These are phyloP conservation scores for Pascua sp. DNA, from an alignment of 1,284 basidiomycete species.

Conservation along the genomic window DNA sequence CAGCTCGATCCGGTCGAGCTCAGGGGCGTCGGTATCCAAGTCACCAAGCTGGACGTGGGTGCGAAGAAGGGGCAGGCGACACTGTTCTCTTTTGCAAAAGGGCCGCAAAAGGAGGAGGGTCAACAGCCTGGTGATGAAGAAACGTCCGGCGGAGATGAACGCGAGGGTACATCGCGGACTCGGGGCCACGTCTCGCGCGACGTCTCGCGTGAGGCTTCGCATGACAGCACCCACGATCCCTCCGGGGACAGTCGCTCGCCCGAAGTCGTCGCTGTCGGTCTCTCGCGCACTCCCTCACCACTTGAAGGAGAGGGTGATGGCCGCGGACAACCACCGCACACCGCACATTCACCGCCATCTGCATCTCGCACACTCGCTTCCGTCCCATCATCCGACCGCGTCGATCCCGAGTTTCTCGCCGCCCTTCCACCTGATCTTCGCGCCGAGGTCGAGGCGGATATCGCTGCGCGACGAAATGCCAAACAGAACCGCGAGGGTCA, in stretches of 20 bases:
- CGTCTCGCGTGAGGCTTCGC: background rate
- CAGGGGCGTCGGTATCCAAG: constrained; percentile 87
- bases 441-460: constrained; percentile 30
- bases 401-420: constrained; percentile 43
- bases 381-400: constrained; percentile 24
- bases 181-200: too few species aligned
- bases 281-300: too few species aligned
- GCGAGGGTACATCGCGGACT: too few species aligned
- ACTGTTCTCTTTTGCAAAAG: constrained; percentile 26
- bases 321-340: too few species aligned
- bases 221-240: background rate
- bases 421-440: constrained; percentile 34
- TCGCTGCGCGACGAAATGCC: constrained; percentile 11
- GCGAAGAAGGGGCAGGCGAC: constrained; percentile 23
- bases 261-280: too few species aligned
- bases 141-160: background rate
- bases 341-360: background rate
- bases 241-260: too few species aligned
- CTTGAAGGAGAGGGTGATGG: background rate
- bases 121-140: background rate
- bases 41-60: constrained; percentile 68
- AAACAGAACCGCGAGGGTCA: constrained; percentile 2
- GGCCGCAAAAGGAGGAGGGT: background rate
- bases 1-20: constrained; percentile 78
- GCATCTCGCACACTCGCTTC: background rate